These are phyloP conservation scores for Volvox reticuliferus DNA, from an alignment of 139 green algal species.

Conservation along the genomic window DNA sequence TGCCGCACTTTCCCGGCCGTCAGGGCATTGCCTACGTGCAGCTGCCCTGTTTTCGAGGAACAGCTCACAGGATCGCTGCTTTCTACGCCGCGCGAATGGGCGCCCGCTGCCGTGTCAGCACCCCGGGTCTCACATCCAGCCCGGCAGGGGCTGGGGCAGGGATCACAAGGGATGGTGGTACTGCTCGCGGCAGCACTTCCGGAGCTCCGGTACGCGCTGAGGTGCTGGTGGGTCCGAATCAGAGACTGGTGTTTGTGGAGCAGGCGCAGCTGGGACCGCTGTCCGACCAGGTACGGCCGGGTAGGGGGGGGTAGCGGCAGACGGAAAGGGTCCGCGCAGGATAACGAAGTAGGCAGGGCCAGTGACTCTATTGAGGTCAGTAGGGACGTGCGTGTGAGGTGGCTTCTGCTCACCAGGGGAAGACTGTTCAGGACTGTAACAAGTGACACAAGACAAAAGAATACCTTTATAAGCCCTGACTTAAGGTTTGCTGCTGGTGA, in stretches of 20 bases:
- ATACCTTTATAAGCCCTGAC: too few relatives aligned
- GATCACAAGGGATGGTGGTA: neutral
- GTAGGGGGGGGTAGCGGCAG: too few relatives aligned
- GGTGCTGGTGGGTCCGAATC: conserved; percentile 33
- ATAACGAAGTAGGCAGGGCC: too few relatives aligned
- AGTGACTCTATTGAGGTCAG: too few relatives aligned
- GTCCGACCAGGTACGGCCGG: conserved; percentile 18
- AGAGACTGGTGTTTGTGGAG: conserved; percentile 39
- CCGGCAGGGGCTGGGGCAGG: neutral
- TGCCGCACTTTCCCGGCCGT: conserved; percentile 23
- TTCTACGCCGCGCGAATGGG: conserved; percentile 28
- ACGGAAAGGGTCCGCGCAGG: too few relatives aligned
- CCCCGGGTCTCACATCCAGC: too few relatives aligned
- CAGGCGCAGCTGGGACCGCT: neutral
- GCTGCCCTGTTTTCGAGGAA: conserved; percentile 25
- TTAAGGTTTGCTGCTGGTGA: too few relatives aligned
- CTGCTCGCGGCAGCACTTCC: neutral
- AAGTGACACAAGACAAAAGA: too few relatives aligned
- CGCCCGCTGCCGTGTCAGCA: neutral
- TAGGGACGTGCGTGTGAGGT: too few relatives aligned
- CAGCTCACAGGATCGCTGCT: neutral
- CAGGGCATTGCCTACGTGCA: conserved; percentile 30
- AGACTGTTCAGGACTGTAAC: too few relatives aligned
- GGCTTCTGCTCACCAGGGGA: too few relatives aligned
- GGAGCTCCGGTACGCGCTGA: neutral